phyloP scores from a whole-genome alignment of 2,329 filamentous ascomycete genomes.

The Aureobasidium vineae region DNA sequence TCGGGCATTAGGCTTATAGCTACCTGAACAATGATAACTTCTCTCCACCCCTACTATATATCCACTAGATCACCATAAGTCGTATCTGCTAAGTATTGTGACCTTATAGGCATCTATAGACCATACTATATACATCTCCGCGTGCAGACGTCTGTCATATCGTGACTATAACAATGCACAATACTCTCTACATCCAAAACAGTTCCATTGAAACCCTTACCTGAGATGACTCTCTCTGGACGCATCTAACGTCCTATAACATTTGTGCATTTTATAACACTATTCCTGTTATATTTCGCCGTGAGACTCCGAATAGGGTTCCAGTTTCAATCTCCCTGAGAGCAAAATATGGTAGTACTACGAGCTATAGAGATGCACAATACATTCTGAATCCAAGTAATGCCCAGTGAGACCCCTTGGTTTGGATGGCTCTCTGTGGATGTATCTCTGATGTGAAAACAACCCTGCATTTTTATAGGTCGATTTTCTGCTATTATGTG shows the following conservation, averaged over 20 bases:
- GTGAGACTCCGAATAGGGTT: neutral
- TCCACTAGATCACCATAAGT: neutral
- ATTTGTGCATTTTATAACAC: neutral
- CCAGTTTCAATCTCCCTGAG: neutral
- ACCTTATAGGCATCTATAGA: no score
- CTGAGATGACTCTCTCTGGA: neutral
- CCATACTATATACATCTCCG: neutral
- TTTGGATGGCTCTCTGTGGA: neutral
- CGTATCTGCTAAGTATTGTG: no score
- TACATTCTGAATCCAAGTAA: neutral
- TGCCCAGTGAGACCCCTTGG: neutral
- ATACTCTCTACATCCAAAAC: neutral
- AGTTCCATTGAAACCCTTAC: neutral
- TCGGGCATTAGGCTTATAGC: neutral
- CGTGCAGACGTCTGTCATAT: no score
- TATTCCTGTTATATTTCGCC: neutral
- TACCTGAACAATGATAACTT: neutral
- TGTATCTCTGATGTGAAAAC: neutral
- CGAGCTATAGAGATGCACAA: neutral
- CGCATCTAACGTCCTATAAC: neutral
- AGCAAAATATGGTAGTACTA: neutral
- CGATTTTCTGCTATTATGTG: rapidly evolving
- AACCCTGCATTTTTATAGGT: neutral
- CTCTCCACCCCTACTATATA: neutral
- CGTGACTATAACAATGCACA: neutral